Base-by-base conservation (phyloP, 768 basidiomycete genomes). In the Tephrocybe sp. region DNA sequence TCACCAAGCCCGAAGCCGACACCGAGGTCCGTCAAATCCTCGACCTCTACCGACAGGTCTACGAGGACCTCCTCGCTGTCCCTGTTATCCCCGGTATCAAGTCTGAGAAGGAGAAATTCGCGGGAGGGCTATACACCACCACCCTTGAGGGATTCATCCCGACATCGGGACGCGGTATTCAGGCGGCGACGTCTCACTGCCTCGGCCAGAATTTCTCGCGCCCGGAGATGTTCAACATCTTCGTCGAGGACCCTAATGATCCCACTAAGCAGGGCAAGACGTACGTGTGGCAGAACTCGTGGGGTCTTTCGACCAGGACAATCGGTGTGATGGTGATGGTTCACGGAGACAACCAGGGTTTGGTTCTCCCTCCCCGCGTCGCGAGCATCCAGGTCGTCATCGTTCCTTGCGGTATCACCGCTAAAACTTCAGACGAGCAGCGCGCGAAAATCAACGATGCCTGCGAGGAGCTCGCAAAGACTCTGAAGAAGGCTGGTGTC, bases 241-340 rank as follows among this genome's bases (percentile, higher is more conserved):
- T 85, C 44, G 97, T 99, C 55, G 95, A 98, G 70, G 92, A 97
- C 65, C 95, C 97, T 16, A 85, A 81, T 40, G 87, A 87, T 59
- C 74, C 81, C 6, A 78, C 76, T 1, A 78, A 78, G 18, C 76
- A 80, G 60, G 75, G 76, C 47, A 94, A 94, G 75, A 67, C 80
- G 0, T 86, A 87, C 56, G 94, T 93, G 9, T 98, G 94, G 93
- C 96, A 98, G 70, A 99, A 98, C 71, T 95, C 92, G 27, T 98
- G 97, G 97, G 97, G 97, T 62, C 73, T 98, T 45, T 92, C 89
- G 39, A 98, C 96, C n/a, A 79, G 97, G 49, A 82, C 90, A 22
- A 92, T 99, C 60, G 97, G 97, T 63, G 91, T 98, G 49, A 98
- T 98, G 96, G 94, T 97, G 59, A 99, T 99, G 97, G 84, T 92